A percentile compares a stretch with the other conserved stretches of the same genome.
Evolutionary conservation across 768 basidiomycete species (phyloP).

Genomic region (Lyophyllum semitale): DNA sequence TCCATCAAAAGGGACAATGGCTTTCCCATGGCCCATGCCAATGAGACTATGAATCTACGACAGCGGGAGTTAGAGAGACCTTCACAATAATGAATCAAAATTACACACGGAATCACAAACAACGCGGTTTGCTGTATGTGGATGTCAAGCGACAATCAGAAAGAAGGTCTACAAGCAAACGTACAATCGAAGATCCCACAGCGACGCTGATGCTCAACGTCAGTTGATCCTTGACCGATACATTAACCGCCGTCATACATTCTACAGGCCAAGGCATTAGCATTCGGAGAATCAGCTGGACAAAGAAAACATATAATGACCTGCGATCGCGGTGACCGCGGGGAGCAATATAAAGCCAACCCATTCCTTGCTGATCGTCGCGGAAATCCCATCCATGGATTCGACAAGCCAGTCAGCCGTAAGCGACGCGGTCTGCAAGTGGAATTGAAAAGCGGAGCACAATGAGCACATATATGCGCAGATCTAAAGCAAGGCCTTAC

Average conservation of each 20-base stretch:
- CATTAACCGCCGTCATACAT: constrained; percentile 86
- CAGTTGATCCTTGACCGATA: constrained; percentile 89
- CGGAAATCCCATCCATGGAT: constrained; percentile 79
- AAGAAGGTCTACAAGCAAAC: constrained; percentile 24
- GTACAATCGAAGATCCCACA: constrained; percentile 81
- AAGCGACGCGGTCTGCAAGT: constrained; percentile 49
- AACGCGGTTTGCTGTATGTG: constrained; percentile 74
- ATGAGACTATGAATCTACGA: constrained; percentile 65
- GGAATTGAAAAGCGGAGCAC: neutral
- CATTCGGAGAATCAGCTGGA: no score
- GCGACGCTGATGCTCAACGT: constrained; percentile 87
- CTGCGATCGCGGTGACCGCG: constrained; percentile 78
- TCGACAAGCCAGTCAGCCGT: constrained; percentile 75
- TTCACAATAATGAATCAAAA: neutral
- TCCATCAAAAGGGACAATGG: constrained; percentile 84
- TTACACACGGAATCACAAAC: constrained; percentile 77
- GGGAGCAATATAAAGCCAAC: constrained; percentile 88
- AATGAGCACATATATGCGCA: neutral
- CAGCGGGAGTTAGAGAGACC: neutral
- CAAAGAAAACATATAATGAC: constrained; percentile 30
- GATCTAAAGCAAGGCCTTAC: constrained; percentile 48
- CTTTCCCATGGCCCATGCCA: constrained; percentile 84
- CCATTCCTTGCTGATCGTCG: constrained; percentile 81
- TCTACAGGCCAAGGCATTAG: constrained; percentile 45
- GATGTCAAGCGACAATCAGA: neutral